phyloP scores from a whole-genome alignment of 2,329 filamentous ascomycete species.

The Coniochaeta sp. region DNA sequence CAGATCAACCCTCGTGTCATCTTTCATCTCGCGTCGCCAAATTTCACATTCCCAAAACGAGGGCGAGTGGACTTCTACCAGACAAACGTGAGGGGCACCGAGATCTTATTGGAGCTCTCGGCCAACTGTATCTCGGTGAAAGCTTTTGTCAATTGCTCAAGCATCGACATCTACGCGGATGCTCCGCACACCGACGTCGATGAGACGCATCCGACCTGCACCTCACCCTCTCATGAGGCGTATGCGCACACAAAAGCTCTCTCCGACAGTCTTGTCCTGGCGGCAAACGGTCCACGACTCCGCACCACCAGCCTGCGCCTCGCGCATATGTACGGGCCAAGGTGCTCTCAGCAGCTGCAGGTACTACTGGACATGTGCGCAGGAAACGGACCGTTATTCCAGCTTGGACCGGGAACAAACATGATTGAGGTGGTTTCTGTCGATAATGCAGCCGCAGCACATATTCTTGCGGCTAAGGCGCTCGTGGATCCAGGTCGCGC shows the following conservation, averaged over 20 bases:
- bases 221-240: constrained; percentile 6
- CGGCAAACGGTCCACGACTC: constrained; percentile 17
- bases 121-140: constrained; percentile 9
- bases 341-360: constrained; percentile 18
- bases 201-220: constrained; percentile 12
- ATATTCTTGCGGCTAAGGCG: constrained; percentile 19
- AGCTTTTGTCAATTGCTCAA: constrained; percentile 24
- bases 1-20: constrained; percentile 18
- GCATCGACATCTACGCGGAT: constrained; percentile 18
- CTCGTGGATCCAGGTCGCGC: constrained; percentile 11
- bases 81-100: constrained; percentile 24
- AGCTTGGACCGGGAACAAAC: constrained; percentile 16
- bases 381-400: constrained; percentile 5
- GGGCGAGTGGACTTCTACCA: constrained; percentile 12
- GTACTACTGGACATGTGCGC: constrained; percentile 13
- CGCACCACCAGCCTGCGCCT: constrained; percentile 18
- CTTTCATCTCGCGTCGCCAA: constrained; percentile 24
- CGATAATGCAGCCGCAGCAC: constrained; percentile 16
- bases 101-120: constrained; percentile 16
- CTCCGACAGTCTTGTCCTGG: constrained; percentile 20
- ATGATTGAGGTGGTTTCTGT: constrained; percentile 19
- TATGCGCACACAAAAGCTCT: constrained; percentile 24
- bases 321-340: constrained; percentile 24
- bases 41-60: constrained; percentile 12
- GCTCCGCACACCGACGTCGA: constrained; percentile 14